Conservation (phyloP, 441 rosid species). For the Populus trichocarpa region DNA sequence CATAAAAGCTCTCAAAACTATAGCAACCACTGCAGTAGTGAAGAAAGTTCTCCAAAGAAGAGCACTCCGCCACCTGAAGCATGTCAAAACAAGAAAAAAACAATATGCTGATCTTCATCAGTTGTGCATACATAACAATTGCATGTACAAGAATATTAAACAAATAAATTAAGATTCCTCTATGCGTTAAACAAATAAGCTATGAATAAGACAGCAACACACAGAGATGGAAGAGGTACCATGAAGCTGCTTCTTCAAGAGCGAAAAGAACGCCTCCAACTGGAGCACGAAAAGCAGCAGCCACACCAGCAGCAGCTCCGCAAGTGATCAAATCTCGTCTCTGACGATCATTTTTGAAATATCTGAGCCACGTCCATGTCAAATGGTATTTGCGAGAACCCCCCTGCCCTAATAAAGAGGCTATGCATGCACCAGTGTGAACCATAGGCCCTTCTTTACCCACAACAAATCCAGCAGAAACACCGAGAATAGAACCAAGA, state of each 20-base stretch:
- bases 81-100: slow-evolving; percentile 10
- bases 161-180: no score
- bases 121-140: no score
- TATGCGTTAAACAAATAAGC: no score
- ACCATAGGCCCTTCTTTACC: slow-evolving; percentile 99
- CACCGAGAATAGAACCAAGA: slow-evolving; percentile 84
- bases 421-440: slow-evolving; percentile 95
- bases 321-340: slow-evolving; percentile 94
- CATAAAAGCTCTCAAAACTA: slow-evolving; percentile 71
- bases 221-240: slow-evolving; percentile 37
- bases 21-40: slow-evolving; percentile 94
- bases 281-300: slow-evolving; percentile 97
- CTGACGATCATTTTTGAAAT: slow-evolving; percentile 88
- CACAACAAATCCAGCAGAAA: slow-evolving; percentile 90
- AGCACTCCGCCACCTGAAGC: slow-evolving; percentile 93
- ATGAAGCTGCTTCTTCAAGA: slow-evolving; percentile 95
- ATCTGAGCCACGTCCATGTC: slow-evolving; percentile 95
- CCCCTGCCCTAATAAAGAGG: slow-evolving; percentile 89
- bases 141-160: no score
- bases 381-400: slow-evolving; percentile 79
- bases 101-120: no score
- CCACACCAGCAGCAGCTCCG: slow-evolving; percentile 98
- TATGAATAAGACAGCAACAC: background rate
- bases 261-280: slow-evolving; percentile 99
- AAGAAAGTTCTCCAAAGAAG: slow-evolving; percentile 98